Evolutionary conservation across 495 filamentous ascomycete species (phyloP).

Genomic region (Xanthoparmelia taractica): DNA sequence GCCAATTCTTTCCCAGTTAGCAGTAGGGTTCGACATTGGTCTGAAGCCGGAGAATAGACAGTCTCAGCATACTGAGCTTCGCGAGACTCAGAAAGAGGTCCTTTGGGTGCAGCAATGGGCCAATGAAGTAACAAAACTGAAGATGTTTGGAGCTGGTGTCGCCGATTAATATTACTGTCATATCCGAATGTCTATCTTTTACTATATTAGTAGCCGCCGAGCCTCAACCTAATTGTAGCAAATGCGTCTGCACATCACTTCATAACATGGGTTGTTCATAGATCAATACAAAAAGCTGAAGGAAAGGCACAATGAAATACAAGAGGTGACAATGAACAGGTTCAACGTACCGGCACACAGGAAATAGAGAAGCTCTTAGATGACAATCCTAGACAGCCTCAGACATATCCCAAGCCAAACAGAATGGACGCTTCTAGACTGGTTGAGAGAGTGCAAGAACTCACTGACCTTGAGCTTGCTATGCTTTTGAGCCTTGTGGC

Average conservation of each 20-base stretch:
- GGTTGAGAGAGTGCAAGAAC: slow-evolving; percentile 55
- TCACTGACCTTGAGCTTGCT: slow-evolving; percentile 87
- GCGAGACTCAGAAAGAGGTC: background rate
- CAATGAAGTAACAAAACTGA: too few relatives aligned
- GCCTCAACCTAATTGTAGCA: background rate
- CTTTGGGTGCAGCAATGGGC: background rate
- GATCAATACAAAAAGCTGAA: background rate
- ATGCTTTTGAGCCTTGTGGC: slow-evolving; percentile 69
- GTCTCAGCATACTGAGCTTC: slow-evolving; percentile 1
- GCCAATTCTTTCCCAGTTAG: slow-evolving; percentile 88
- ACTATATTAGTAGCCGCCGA: background rate
- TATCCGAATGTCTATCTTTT: background rate
- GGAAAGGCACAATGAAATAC: background rate
- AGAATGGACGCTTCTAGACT: slow-evolving; percentile 55
- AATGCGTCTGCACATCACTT: background rate
- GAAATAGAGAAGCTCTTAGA: background rate
- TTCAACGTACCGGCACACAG: background rate
- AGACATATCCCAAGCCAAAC: background rate
- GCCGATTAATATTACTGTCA: background rate
- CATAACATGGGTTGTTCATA: background rate
- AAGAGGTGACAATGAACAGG: background rate
- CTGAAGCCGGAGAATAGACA: background rate
- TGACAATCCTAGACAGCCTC: background rate
- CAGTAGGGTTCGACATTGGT: slow-evolving; percentile 55
- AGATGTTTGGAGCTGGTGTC: background rate